Evolutionary conservation across 805 yeast species (phyloP).

Genomic region (Yueomyces sp.): DNA sequence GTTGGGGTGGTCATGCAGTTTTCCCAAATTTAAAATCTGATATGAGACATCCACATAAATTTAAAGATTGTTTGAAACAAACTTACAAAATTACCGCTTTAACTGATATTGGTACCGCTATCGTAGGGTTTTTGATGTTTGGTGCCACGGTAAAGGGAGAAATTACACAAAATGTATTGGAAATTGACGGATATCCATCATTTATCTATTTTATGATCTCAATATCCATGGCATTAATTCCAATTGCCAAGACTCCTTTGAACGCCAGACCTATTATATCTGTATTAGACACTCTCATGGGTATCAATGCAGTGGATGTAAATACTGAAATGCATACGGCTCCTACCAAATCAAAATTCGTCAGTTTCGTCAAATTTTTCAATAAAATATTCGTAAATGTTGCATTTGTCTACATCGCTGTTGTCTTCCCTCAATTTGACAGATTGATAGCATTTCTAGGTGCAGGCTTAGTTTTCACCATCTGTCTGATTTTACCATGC

Average conservation of each 20-base stretch:
- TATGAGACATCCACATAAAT: constrained; percentile 54
- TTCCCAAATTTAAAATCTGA: constrained; percentile 63
- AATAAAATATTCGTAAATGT: constrained; percentile 39
- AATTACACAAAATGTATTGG: constrained; percentile 61
- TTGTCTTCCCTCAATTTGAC: constrained; percentile 67
- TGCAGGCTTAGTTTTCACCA: constrained; percentile 62
- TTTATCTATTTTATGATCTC: constrained; percentile 48
- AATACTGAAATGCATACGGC: too few relatives aligned
- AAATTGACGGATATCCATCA: constrained; percentile 53
- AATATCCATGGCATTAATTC: constrained; percentile 63
- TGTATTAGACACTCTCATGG: constrained; percentile 44
- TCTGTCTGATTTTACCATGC: constrained; percentile 70
- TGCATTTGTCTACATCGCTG: constrained; percentile 43
- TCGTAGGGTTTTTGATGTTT: constrained; percentile 68
- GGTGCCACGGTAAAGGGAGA: constrained; percentile 58
- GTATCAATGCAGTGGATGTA: constrained; percentile 13
- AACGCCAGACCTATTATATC: constrained; percentile 73
- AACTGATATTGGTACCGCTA: constrained; percentile 51
- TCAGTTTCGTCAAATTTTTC: constrained; percentile 8
- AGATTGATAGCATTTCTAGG: constrained; percentile 72
- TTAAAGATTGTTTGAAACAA: constrained; percentile 35
- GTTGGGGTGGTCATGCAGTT: constrained; percentile 78
- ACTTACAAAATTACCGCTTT: constrained; percentile 49
- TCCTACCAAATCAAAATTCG: constrained; percentile 2
- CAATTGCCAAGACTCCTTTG: constrained; percentile 73